Conservation (phyloP, 306 rosid species). For the Vicia villosa region DNA sequence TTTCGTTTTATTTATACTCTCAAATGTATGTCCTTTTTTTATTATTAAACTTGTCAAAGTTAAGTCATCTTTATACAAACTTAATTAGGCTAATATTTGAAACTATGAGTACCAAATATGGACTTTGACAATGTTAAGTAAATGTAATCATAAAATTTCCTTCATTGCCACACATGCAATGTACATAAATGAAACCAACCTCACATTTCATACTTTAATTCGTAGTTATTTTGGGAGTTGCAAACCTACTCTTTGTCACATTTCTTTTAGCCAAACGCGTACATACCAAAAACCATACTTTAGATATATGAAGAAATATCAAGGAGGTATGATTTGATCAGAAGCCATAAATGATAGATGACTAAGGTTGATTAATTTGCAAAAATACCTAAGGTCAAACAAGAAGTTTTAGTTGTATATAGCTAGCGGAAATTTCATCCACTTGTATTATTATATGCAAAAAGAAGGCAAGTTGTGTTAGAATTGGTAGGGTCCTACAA, state of each 20-base stretch:
- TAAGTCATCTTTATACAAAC: not conserved
- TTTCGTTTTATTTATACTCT: not conserved
- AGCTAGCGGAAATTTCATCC: slow-evolving; percentile 14
- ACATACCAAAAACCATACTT: slow-evolving; percentile 11
- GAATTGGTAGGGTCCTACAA: slow-evolving; percentile 31
- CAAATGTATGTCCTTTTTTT: not conserved
- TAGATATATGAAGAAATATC: slow-evolving; percentile 31
- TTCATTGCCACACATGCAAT: not conserved
- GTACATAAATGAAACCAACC: slow-evolving; percentile 14
- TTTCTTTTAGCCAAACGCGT: not conserved
- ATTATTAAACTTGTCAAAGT: not conserved
- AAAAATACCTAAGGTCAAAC: slow-evolving; percentile 25
- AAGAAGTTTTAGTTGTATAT: slow-evolving; percentile 34
- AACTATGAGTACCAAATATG: not conserved
- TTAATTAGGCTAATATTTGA: not conserved
- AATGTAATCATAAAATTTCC: not conserved
- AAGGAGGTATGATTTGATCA: slow-evolving; percentile 15
- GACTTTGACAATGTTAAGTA: not conserved
- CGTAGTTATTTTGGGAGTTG: slow-evolving; percentile 9
- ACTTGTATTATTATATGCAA: slow-evolving; percentile 25
- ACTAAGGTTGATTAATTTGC: slow-evolving; percentile 36
- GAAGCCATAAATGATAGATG: slow-evolving; percentile 33
- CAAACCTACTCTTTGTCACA: slow-evolving; percentile 24
- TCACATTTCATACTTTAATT: slow-evolving; percentile 5
- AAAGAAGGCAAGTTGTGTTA: slow-evolving; percentile 26